Evolutionary conservation across 208 protist genomes (phyloP), one percentile per base, ranked within the genome.

Genomic region (Kentomonas sorsogonicus): DNA sequence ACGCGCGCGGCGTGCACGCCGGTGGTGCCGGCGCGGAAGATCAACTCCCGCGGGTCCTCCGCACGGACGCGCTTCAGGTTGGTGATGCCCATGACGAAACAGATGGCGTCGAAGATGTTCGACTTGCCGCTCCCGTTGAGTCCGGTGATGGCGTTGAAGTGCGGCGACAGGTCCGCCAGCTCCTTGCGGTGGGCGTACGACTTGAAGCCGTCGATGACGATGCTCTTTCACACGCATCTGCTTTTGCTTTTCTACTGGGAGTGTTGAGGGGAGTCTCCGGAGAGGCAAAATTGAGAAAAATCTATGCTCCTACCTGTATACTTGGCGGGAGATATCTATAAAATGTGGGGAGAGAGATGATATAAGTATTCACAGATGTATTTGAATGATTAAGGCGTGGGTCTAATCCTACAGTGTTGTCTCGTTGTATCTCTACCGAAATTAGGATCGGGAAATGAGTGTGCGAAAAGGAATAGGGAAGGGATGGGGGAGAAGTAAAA

Each of bases 151-250:
- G 99, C 99, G 77, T 99, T 99, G 72, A 99, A 99, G 53, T 96
- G 83, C 16, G 74, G 77, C 75, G 99, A 98, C 53, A 99, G 98
- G 22, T 94, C 89, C 2, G 72, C 72, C 26, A 99, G 73, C 34
- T 96, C 91, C 10, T 97, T 99, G 52, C 97, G 82, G 50, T 91
- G 83, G 18, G 97, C 96, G 79, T 99, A 99, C 22, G 97, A 99
- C 84, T 99, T 99, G 84, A 99, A 99, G 20, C 99, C 99, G 68
- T 99, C 98, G 38, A 99, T 77, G 16, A 99, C 96, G 43, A 99
- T 97, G 65, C 98, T 91, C 63, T 98, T n/a, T 93, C 31, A 99
- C 96, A 62, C 94, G 96, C 99, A 99, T 99, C 1, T 53, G 11
- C 45, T 48, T 40, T 50, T 39, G 13, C 26, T 30, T 13, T 58